A percentile compares a stretch with the other conserved stretches of the same genome.
Conservation (phyloP, 78 protist species). For the Mastigamoeba balamuthi region DNA sequence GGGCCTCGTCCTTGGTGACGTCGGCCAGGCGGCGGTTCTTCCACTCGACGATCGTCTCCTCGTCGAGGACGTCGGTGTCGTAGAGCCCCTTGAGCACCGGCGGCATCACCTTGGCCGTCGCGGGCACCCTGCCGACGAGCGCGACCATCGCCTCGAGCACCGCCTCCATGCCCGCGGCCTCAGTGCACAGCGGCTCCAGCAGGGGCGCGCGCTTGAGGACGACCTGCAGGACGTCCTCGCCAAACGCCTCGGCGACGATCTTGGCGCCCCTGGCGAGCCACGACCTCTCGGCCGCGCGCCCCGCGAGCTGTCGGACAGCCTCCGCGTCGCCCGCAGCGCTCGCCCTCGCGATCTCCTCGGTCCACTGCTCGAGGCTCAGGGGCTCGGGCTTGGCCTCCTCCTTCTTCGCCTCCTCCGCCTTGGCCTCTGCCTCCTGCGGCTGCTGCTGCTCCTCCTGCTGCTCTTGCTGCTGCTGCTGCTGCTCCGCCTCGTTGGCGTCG, state of each 20-base stretch:
- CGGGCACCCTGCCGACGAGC: background rate
- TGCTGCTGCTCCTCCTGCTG: too few species aligned
- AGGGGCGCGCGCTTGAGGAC: background rate
- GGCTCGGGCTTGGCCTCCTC: too few species aligned
- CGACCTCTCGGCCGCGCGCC: background rate
- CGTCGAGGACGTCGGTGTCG: slow-evolving; percentile 22
- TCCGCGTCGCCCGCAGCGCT: background rate
- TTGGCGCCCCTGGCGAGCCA: background rate
- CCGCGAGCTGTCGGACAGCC: background rate
- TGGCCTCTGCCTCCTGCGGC: too few species aligned
- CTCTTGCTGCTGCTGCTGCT: too few species aligned
- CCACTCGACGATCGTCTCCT: slow-evolving; percentile 40
- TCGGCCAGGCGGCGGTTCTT: slow-evolving; percentile 4
- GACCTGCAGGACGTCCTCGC: background rate
- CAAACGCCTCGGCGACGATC: background rate
- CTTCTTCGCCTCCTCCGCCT: background rate
- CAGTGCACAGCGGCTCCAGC: background rate
- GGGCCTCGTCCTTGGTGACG: slow-evolving; percentile 8
- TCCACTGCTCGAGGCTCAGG: too few species aligned
- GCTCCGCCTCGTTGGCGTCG: too few species aligned
- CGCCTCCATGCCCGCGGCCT: background rate
- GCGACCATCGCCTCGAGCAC: background rate
- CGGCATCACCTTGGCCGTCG: background rate
- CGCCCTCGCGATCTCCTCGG: too few species aligned
- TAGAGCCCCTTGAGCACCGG: slow-evolving; percentile 12